phyloP scores from a whole-genome alignment of 345 rosid genomes.

The Salix viminalis region DNA sequence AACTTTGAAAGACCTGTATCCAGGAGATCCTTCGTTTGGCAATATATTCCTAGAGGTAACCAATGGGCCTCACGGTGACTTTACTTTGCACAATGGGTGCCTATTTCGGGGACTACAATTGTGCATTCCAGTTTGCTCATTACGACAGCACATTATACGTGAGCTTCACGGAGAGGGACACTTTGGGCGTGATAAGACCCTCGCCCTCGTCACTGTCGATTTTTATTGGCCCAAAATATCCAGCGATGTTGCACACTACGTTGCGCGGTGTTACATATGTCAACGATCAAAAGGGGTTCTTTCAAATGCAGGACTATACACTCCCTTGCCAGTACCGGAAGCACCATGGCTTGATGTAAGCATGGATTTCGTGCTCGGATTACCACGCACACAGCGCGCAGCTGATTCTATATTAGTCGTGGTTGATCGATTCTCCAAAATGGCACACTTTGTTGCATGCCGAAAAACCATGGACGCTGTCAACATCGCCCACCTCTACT shows the following conservation, averaged over 20 bases:
- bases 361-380: not conserved
- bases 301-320: not conserved
- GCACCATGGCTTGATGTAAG: not conserved
- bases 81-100: not conserved
- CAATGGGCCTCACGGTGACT: not conserved
- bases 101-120: not conserved
- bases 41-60: too few species aligned
- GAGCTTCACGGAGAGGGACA: not conserved
- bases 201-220: not conserved
- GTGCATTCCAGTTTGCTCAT: not conserved
- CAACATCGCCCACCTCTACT: not conserved
- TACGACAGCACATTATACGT: not conserved
- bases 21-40: too few species aligned
- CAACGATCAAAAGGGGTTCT: not conserved
- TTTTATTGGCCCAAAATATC: not conserved
- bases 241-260: not conserved
- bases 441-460: not conserved
- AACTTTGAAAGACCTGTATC: too few species aligned
- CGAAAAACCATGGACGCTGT: not conserved
- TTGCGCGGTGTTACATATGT: not conserved
- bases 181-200: not conserved
- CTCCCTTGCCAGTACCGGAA: not conserved
- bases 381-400: not conserved
- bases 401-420: not conserved
- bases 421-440: constrained; percentile 2